Conservation (phyloP, 345 rosid genomes). For the Odontarrhena argentea region DNA sequence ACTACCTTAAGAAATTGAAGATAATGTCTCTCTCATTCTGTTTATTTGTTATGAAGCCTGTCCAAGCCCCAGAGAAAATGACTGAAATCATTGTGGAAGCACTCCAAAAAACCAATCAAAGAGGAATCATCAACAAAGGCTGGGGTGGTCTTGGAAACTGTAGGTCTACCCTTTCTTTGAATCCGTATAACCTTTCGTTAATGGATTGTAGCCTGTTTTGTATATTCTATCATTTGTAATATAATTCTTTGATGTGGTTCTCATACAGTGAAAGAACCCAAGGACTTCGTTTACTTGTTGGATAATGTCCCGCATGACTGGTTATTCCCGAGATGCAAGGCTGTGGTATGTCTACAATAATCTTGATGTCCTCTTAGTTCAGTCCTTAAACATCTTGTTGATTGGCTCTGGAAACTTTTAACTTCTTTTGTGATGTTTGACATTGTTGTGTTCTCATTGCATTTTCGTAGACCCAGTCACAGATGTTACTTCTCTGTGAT, state of each 20-base stretch:
- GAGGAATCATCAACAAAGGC: conserved; percentile 98
- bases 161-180: conserved; percentile 43
- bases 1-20: conserved; percentile 3
- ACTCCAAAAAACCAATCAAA: conserved; percentile 72
- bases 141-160: conserved; percentile 98
- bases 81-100: conserved; percentile 81
- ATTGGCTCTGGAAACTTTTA: neutral
- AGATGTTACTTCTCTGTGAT: neutral
- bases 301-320: conserved; percentile 98
- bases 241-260: conserved; percentile 30
- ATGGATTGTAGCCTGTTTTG: conserved; percentile 21
- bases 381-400: neutral
- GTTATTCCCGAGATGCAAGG: conserved; percentile 95
- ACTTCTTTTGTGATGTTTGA: neutral
- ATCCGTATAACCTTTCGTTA: neutral
- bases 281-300: conserved; percentile 76
- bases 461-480: neutral
- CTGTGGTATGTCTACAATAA: conserved; percentile 75
- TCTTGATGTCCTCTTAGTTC: neutral
- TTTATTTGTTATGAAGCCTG: conserved; percentile 59
- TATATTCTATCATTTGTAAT: conserved; percentile 3
- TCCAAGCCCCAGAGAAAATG: conserved; percentile 88
- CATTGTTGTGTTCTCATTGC: neutral
- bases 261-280: conserved; percentile 83
- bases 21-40: conserved; percentile 22